A percentile compares a stretch with the other conserved stretches of the same genome.
phyloP scores from a whole-genome alignment of 176 grass and related monocot genomes.

The Panicum miliaceum region DNA sequence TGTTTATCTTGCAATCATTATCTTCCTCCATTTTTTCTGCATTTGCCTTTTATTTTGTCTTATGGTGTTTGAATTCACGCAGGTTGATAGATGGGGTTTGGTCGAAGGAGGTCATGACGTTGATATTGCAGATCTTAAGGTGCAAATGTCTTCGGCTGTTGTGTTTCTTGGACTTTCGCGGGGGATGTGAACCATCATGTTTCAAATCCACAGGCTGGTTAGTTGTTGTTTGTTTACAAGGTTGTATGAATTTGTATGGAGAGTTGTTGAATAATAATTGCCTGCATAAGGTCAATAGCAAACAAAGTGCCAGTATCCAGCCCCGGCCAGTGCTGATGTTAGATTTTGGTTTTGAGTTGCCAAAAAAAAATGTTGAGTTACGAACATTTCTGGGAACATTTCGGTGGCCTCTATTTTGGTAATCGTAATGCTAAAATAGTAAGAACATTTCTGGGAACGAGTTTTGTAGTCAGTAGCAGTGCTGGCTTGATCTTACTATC shows the following conservation, averaged over 20 bases:
- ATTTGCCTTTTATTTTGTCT: slow-evolving; percentile 35
- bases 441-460: not conserved
- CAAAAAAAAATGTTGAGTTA: not conserved
- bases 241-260: slow-evolving; percentile 23
- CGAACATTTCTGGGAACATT: no score
- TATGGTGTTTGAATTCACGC: not conserved
- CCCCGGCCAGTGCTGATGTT: not conserved
- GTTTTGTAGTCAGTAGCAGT: not conserved
- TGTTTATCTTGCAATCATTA: slow-evolving; percentile 36
- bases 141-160: slow-evolving; percentile 84
- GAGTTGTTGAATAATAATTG: slow-evolving; percentile 41
- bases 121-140: slow-evolving; percentile 89
- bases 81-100: slow-evolving; percentile 95
- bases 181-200: slow-evolving; percentile 35
- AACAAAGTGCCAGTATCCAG: not conserved
- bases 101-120: slow-evolving; percentile 99
- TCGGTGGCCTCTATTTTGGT: not conserved
- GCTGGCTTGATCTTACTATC: not conserved
- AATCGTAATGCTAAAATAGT: not conserved
- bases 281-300: slow-evolving; percentile 3
- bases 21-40: not conserved
- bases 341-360: not conserved
- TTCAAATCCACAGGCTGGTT: not conserved
- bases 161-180: slow-evolving; percentile 79
- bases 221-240: slow-evolving; percentile 25